These are phyloP conservation scores for Trypanosoma lewisi DNA, from an alignment of 208 protist species.

Conservation along the genomic window DNA sequence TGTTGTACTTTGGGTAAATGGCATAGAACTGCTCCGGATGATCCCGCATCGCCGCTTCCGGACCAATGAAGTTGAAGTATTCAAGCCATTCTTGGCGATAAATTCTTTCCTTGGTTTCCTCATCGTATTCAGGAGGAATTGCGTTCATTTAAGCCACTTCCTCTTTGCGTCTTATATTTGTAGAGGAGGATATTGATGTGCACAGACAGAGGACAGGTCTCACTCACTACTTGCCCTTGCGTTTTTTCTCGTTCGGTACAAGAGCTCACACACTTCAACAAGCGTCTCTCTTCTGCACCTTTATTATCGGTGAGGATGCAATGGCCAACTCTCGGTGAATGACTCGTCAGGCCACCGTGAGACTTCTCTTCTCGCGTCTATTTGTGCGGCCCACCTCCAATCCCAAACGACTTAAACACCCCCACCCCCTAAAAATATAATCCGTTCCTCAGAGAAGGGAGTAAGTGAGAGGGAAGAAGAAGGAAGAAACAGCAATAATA, in stretches of 20 bases:
- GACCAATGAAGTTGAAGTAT: conserved; percentile 84
- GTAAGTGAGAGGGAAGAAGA: not conserved
- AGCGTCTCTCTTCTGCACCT: not conserved
- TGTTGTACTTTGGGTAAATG: conserved; percentile 37
- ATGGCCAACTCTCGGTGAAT: no score
- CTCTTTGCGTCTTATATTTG: not conserved
- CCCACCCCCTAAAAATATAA: not conserved
- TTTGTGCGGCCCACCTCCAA: no score
- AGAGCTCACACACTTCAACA: not conserved
- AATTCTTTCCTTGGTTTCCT: conserved; percentile 56
- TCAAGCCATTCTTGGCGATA: conserved; percentile 89
- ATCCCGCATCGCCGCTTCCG: conserved; percentile 44
- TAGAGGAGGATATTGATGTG: not conserved
- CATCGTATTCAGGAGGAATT: conserved; percentile 82
- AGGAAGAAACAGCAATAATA: not conserved
- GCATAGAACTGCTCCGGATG: conserved; percentile 61
- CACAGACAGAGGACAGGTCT: no score
- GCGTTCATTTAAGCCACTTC: conserved; percentile 46
- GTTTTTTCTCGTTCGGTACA: not conserved
- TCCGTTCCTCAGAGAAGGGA: not conserved
- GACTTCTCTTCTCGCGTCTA: no score
- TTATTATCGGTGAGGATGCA: no score
- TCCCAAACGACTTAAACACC: not conserved
- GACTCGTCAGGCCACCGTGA: no score
- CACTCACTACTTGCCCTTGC: no score